Base-by-base conservation (phyloP, 306 rosid genomes). In the Cicer yamashitae region DNA sequence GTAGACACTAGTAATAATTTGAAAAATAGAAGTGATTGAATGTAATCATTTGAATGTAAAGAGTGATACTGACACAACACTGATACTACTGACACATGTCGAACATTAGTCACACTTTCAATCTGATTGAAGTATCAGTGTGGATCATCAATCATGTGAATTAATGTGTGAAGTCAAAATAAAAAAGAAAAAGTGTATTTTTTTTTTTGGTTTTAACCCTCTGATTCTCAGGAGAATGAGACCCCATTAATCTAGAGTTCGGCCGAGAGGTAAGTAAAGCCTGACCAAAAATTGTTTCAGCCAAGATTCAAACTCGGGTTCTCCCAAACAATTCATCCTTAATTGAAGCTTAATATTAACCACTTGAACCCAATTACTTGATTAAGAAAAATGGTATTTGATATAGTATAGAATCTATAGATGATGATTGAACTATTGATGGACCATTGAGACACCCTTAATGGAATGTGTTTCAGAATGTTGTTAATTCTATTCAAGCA, bases 401-500 rank as follows among this genome's bases (percentile, higher is more conserved):
- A 53, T 71, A 18, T 53, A 38, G 65, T 58, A 56, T 30, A 30
- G 37, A 30, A 30, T 30, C 2, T 25, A 10, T 76, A 22, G 63
- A 52, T 46, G 43, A 57, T 70, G 59, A 57, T 70, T 56, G 47
- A 57, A 45, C 71, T 45, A 25, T 37, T 25, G 45, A 14, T 58
- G 41, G 72, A 58, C 45, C 17, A 10, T 44, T 41, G 20, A 14
- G 30, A 58, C 54, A 66, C 58, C 70, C 80, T 67, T 72, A 43
- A 72, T 69, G 10, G 8, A 74, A 63, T 44, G 34, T 69, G 38
- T 77, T 41, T 37, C 30, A n/a, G 63, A 34, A n/a, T 73, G 44
- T 74, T 38, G 53, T 64, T 53, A 51, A 71, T 52, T 78, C 44
- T 59, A 50, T 51, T 72, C 56, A 58, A 50, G 69, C 20, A 13